These are phyloP conservation scores for Phaeolepiota aurea DNA, from an alignment of 768 basidiomycete genomes.

Conservation along the genomic window DNA sequence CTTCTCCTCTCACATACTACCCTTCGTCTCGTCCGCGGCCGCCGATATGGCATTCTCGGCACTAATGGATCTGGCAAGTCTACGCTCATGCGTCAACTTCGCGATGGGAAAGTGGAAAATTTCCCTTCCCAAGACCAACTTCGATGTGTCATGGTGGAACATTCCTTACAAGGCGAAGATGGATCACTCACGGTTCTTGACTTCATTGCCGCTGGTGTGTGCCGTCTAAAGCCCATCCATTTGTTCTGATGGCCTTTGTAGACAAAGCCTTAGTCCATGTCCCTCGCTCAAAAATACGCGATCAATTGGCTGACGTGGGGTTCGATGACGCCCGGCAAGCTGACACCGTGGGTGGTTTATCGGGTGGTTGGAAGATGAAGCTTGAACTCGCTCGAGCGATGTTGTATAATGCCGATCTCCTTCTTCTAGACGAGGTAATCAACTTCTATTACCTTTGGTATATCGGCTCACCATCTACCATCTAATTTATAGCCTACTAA, in stretches of 20 bases:
- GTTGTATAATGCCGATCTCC: conserved; percentile 87
- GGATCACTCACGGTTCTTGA: conserved; percentile 73
- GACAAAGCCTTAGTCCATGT: conserved; percentile 62
- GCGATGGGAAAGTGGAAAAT: conserved; percentile 93
- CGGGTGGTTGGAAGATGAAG: conserved; percentile 99
- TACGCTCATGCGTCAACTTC: conserved; percentile 91
- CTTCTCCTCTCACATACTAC: conserved; percentile 91
- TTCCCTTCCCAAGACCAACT: conserved; percentile 87
- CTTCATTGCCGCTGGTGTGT: conserved; percentile 78
- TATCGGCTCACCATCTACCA: background rate
- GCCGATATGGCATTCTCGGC: conserved; percentile 91
- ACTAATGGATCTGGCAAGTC: conserved; percentile 96
- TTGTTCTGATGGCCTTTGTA: conserved; percentile 16
- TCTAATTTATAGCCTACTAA: conserved; percentile 63
- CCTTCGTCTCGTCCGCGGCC: conserved; percentile 81
- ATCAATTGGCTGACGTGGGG: conserved; percentile 80
- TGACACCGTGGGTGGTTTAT: conserved; percentile 81
- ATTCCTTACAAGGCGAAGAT: conserved; percentile 93
- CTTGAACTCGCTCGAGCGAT: conserved; percentile 93
- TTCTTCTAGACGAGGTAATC: conserved; percentile 76
- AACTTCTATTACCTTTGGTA: conserved; percentile 3
- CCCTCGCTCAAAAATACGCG: conserved; percentile 63
- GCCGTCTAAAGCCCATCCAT: conserved; percentile 4
- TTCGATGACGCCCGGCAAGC: conserved; percentile 83
- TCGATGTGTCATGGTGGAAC: conserved; percentile 94